phyloP scores from a whole-genome alignment of 495 filamentous ascomycete species.

The Podospora fimiseda region DNA sequence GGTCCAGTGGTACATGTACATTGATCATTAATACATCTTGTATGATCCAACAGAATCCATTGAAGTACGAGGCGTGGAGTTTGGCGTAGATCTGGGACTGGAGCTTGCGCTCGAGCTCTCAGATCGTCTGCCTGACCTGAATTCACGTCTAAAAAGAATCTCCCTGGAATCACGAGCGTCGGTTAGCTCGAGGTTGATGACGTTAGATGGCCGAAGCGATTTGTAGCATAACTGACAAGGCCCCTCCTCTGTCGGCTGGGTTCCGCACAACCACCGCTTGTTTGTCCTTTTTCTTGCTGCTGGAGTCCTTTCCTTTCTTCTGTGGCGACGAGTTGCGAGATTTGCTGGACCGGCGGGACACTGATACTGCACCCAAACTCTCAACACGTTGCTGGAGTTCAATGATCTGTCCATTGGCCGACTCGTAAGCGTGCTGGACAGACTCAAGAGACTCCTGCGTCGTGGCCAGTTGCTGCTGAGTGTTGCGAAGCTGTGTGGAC shows the following conservation, averaged over 20 bases:
- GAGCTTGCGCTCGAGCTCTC: not conserved
- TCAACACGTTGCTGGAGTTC: conserved; percentile 21
- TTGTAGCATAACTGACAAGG: conserved; percentile 31
- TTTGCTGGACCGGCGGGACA: conserved; percentile 17
- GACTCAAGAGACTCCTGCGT: conserved; percentile 15
- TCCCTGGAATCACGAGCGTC: not conserved
- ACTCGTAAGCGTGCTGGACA: conserved; percentile 19
- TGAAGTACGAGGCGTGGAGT: not conserved
- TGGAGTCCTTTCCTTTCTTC: conserved; percentile 28
- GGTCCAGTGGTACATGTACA: too few species aligned
- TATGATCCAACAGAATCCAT: not conserved
- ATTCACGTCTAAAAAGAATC: conserved; percentile 6
- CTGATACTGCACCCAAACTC: conserved; percentile 8
- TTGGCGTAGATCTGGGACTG: not conserved
- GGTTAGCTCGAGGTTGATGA: not conserved
- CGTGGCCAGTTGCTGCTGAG: conserved; percentile 20
- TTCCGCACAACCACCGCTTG: conserved; percentile 31
- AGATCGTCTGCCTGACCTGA: not conserved
- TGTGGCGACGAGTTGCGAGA: conserved; percentile 26
- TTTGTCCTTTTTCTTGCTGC: conserved; percentile 26
- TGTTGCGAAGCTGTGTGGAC: conserved; percentile 20
- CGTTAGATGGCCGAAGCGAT: conserved; percentile 24
- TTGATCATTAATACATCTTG: not conserved
- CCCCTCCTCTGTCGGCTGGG: conserved; percentile 25
- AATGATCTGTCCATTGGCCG: conserved; percentile 15